Conservation (phyloP, 169 alveolate species). For the Cryptosporidium muris region DNA sequence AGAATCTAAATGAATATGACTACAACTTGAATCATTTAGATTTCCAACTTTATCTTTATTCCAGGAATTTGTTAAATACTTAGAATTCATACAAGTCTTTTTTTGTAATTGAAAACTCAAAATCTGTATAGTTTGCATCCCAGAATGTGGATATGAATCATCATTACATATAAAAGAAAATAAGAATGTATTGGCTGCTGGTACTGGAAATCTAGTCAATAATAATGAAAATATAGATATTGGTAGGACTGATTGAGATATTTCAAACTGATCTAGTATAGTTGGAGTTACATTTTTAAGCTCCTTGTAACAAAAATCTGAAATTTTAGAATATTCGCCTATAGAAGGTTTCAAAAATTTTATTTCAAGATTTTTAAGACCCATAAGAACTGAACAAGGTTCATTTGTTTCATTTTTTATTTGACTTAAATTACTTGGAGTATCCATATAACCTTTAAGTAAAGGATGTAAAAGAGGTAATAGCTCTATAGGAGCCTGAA, state of each 20-base stretch:
- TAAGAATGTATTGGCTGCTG: constrained; percentile 54
- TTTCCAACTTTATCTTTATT: neutral
- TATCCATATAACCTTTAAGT: constrained; percentile 28
- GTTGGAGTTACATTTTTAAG: constrained; percentile 53
- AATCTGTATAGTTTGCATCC: constrained; percentile 56
- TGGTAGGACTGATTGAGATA: constrained; percentile 45
- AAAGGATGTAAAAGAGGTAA: constrained; percentile 49
- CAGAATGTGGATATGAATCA: constrained; percentile 57
- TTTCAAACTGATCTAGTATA: constrained; percentile 25
- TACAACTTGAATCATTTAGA: constrained; percentile 18
- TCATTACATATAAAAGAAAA: constrained; percentile 65
- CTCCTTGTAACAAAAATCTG: constrained; percentile 62
- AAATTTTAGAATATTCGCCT: constrained; percentile 33
- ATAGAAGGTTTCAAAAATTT: constrained; percentile 7
- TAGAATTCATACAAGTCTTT: constrained; percentile 8
- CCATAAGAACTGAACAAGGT: constrained; percentile 3
- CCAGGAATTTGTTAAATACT: constrained; percentile 7
- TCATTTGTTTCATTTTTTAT: constrained; percentile 5
- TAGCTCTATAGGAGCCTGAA: neutral
- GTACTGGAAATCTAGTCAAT: constrained; percentile 65
- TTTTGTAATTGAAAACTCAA: constrained; percentile 32
- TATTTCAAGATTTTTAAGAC: constrained; percentile 33
- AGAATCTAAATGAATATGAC: constrained; percentile 53
- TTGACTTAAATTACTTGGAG: neutral
- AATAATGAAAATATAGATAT: constrained; percentile 54